Evolutionary conservation across 2,329 filamentous ascomycete species (phyloP).

Genomic region (Fusarium subtropicale): DNA sequence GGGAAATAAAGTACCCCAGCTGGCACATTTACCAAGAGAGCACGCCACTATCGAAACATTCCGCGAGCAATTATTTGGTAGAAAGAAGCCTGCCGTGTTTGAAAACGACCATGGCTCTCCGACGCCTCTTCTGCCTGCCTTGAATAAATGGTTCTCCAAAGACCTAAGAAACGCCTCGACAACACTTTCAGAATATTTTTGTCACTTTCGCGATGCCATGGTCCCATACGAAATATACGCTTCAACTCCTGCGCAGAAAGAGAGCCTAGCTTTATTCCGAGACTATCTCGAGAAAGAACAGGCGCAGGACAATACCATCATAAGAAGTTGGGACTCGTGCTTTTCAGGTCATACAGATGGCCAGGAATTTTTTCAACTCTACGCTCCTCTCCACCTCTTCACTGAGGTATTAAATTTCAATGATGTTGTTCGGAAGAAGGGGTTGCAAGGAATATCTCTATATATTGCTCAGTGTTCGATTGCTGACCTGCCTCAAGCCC

Average conservation of each 20-base stretch:
- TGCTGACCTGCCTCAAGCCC: conserved; percentile 69
- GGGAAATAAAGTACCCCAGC: conserved; percentile 2
- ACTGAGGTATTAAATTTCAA: conserved; percentile 67
- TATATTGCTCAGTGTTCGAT: conserved; percentile 90
- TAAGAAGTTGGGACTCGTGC: conserved; percentile 48
- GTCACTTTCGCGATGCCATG: conserved; percentile 46
- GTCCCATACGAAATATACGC: conserved; percentile 57
- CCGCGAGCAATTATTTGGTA: conserved; percentile 62
- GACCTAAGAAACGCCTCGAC: conserved; percentile 16
- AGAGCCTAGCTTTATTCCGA: conserved; percentile 44
- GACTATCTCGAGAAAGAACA: conserved; percentile 46
- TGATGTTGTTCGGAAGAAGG: conserved; percentile 19
- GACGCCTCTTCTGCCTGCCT: conserved; percentile 60
- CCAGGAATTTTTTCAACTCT: conserved; percentile 64
- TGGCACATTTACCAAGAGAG: conserved; percentile 1
- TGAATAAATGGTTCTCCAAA: conserved; percentile 68
- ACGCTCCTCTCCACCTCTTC: conserved; percentile 74
- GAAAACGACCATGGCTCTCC: conserved; percentile 58
- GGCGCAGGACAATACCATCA: conserved; percentile 48
- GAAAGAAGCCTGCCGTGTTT: conserved; percentile 62
- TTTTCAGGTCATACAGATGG: conserved; percentile 39
- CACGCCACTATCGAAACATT: conserved; percentile 59
- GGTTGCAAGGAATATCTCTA: conserved; percentile 58
- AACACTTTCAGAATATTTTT: conserved; percentile 47
- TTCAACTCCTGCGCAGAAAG: conserved; percentile 28